Base-by-base conservation (phyloP, 371 early-diverging fungal genomes). In the Mucor piriformis region DNA sequence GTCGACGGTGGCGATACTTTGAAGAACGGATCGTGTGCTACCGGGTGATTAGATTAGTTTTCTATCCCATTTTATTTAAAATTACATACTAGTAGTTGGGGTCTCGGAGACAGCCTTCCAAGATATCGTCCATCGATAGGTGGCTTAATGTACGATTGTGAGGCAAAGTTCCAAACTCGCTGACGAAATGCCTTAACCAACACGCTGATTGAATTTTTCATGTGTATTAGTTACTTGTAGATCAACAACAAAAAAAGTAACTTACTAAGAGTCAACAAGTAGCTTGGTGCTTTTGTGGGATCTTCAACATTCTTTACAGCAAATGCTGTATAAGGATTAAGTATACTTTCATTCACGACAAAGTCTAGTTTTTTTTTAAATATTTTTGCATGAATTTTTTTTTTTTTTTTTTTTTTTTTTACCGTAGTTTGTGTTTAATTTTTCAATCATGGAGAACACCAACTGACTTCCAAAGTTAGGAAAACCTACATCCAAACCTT, bases 261-360 rank as follows among this genome's bases (percentile, higher is more conserved):
- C 57, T 59, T 74, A 81, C 81, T 64, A 6, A 78, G 35, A 3
- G 75, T 78, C 11, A 73, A 33, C 29, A 78, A 40, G 54, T 81
- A 78, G 34, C 71, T 76, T n/a, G 67, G 46, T 35, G 61, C 29
- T 24, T 69, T 66, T 12, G 62, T 50, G 15, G 61, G 48, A 35
- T 70, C 64, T 15, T 61, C 63, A 6, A 29, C 29, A 13, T 56
- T 37, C 15, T 51, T 20, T 6, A 52, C 42, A 20, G 54, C 25
- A 63, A 63, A 66, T 13, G 34, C 55, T 3, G 66, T 51, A 35
- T 59, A 69, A 7, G 69, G 73, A 18, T 69, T 52, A 5, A 69
- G 54, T 15, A 66, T 24, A 1, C 3, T 43, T 53, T 73, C 61
- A 42, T 73, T 54, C 13, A 73, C 27, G 6, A 50, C 53, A 29